A percentile compares a stretch with the other conserved stretches of the same genome.
Evolutionary conservation across 805 yeast species (phyloP).

Genomic region (Ogataea chonburiensis): DNA sequence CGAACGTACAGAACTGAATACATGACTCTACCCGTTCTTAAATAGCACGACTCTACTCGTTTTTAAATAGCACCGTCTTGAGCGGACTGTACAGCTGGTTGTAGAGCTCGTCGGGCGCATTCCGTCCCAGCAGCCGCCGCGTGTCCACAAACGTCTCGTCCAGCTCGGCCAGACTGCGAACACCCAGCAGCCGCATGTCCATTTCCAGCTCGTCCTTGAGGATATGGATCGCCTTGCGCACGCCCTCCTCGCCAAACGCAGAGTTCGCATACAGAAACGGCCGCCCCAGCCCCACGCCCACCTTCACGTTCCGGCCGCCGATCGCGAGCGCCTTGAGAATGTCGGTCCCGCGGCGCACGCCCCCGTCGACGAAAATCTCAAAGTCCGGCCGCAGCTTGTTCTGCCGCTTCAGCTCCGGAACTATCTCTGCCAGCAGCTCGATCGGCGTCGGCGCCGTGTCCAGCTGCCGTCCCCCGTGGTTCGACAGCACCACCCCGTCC

Average conservation of each 20-base stretch:
- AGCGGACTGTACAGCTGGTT: conserved; percentile 32
- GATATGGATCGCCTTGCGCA: conserved; percentile 55
- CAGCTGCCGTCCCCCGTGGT: conserved; percentile 88
- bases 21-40: no score
- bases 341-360: conserved; percentile 68
- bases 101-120: conserved; percentile 34
- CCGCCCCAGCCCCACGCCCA: conserved; percentile 71
- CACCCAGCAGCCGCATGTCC: conserved; percentile 82
- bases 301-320: conserved; percentile 69
- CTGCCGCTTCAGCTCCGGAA: conserved; percentile 46
- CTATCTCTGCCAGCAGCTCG: conserved; percentile 69
- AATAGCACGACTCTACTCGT: conserved; percentile 24
- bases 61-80: conserved; percentile 29
- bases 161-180: conserved; percentile 55
- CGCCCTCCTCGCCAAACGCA: conserved; percentile 65
- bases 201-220: conserved; percentile 68
- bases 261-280: conserved; percentile 65
- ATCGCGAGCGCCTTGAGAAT: conserved; percentile 62
- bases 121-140: conserved; percentile 34
- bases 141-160: conserved; percentile 62
- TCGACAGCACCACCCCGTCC: conserved; percentile 78
- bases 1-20: conserved; percentile 6
- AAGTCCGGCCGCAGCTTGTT: conserved; percentile 49
- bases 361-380: conserved; percentile 66
- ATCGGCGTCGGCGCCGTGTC: conserved; percentile 81